These are phyloP conservation scores for Pseudovirgaria hyperparasitica DNA, from an alignment of 2,329 filamentous ascomycete genomes.

Conservation along the genomic window DNA sequence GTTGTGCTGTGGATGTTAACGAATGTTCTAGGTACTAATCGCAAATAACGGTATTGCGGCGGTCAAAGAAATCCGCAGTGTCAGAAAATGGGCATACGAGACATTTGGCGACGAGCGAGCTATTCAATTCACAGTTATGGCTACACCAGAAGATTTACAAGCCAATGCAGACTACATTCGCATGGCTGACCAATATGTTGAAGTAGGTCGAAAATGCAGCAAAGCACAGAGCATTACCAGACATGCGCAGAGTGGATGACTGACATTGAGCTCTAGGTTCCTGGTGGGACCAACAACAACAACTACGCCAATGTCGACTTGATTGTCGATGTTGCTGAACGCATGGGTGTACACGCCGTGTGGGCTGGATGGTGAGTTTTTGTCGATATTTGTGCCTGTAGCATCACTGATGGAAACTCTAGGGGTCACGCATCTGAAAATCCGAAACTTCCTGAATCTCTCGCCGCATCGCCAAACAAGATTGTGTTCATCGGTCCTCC, in stretches of 20 bases:
- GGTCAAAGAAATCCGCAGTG: constrained; percentile 97
- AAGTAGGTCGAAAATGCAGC: constrained; percentile 36
- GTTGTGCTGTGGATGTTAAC: neutral
- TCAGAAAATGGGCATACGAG: constrained; percentile 99
- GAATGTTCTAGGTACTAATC: constrained; percentile 64
- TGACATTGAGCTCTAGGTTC: constrained; percentile 45
- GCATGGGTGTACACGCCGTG: constrained; percentile 95
- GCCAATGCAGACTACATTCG: constrained; percentile 99
- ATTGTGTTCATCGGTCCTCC: constrained; percentile 98
- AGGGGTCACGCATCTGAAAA: constrained; percentile 98
- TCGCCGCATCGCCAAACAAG: constrained; percentile 93
- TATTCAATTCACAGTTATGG: constrained; percentile 99
- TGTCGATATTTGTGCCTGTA: neutral
- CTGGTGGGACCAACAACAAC: constrained; percentile 98
- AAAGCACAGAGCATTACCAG: neutral
- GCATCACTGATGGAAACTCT: constrained; percentile 8
- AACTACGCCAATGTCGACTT: constrained; percentile 99
- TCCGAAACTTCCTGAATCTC: constrained; percentile 88
- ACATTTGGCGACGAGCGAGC: constrained; percentile 96
- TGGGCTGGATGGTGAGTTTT: constrained; percentile 87
- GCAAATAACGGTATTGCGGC: constrained; percentile 99
- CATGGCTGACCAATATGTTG: constrained; percentile 99
- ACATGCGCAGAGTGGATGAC: constrained; percentile 5
- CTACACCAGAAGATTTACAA: constrained; percentile 90
- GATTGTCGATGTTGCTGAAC: constrained; percentile 96